These are phyloP conservation scores for Aspergillus neoniger DNA, from an alignment of 2,329 filamentous ascomycete species.

Conservation along the genomic window DNA sequence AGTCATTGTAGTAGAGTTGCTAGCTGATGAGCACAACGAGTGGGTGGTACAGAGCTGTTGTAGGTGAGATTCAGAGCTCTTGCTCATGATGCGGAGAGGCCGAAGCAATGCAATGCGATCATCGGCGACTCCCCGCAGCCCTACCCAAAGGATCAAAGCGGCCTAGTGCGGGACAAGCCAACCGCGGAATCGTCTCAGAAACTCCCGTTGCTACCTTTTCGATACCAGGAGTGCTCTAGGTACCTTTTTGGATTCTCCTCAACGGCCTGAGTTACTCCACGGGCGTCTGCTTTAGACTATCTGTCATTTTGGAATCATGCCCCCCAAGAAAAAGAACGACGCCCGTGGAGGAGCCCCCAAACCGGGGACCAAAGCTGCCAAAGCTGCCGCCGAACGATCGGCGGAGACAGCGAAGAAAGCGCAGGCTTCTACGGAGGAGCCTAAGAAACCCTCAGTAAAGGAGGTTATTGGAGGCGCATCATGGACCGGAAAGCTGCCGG, in stretches of 20 bases:
- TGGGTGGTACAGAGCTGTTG: neutral
- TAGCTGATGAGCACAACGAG: neutral
- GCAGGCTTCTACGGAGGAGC: slow-evolving; percentile 44
- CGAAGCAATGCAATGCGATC: slow-evolving; percentile 2
- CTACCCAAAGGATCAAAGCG: slow-evolving; percentile 15
- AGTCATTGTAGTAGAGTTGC: neutral
- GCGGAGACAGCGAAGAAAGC: slow-evolving; percentile 34
- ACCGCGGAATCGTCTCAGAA: neutral
- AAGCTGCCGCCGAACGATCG: slow-evolving; percentile 39
- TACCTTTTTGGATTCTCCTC: neutral
- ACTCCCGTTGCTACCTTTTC: neutral
- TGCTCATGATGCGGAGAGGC: slow-evolving; percentile 9
- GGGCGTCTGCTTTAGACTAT: slow-evolving; percentile 21
- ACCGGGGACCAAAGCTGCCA: slow-evolving; percentile 44
- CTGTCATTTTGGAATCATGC: slow-evolving; percentile 31
- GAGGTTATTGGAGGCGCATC: slow-evolving; percentile 91
- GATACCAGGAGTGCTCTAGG: neutral
- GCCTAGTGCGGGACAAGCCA: slow-evolving; percentile 36
- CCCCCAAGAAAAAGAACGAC: slow-evolving; percentile 45
- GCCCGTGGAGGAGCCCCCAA: slow-evolving; percentile 41
- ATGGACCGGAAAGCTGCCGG: slow-evolving; percentile 95
- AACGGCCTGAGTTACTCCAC: slow-evolving; percentile 21
- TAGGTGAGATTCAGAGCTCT: neutral
- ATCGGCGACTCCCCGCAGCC: slow-evolving; percentile 16
- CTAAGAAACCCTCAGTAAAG: slow-evolving; percentile 63